A percentile compares a stretch with the other conserved stretches of the same genome.
These are phyloP conservation scores for Cercospora beticola DNA, from an alignment of 2,329 filamentous ascomycete species.

Conservation along the genomic window DNA sequence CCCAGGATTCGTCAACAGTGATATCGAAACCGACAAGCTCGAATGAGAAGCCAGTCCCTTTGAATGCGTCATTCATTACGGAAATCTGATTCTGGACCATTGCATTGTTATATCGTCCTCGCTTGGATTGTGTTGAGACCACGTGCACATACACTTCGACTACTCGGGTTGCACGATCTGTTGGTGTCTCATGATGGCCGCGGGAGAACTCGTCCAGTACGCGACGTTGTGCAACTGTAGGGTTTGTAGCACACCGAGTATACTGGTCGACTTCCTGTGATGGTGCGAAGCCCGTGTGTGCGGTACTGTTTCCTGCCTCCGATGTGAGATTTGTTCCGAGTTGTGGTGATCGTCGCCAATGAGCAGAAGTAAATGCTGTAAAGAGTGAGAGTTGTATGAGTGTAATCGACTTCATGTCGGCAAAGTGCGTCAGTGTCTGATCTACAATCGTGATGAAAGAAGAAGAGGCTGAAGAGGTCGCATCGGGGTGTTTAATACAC, in stretches of 20 bases:
- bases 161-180: neutral
- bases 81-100: conserved; percentile 39
- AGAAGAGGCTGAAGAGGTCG: neutral
- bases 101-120: conserved; percentile 38
- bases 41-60: conserved; percentile 51
- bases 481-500: conserved; percentile 1
- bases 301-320: neutral
- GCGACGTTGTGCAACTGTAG: neutral
- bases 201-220: conserved; percentile 9
- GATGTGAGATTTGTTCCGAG: neutral
- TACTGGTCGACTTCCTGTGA: neutral
- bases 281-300: neutral
- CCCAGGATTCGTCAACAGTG: conserved; percentile 54
- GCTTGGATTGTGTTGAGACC: conserved; percentile 37
- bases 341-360: neutral
- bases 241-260: conserved; percentile 2
- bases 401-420: conserved; percentile 5
- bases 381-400: neutral
- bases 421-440: neutral
- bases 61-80: conserved; percentile 42
- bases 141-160: conserved; percentile 42
- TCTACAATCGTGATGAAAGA: neutral
- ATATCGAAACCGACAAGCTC: conserved; percentile 48
- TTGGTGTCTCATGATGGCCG: neutral
- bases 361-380: neutral